Base-by-base conservation (phyloP, 2,329 filamentous ascomycete species). In the Neodidymelliopsis sp. region DNA sequence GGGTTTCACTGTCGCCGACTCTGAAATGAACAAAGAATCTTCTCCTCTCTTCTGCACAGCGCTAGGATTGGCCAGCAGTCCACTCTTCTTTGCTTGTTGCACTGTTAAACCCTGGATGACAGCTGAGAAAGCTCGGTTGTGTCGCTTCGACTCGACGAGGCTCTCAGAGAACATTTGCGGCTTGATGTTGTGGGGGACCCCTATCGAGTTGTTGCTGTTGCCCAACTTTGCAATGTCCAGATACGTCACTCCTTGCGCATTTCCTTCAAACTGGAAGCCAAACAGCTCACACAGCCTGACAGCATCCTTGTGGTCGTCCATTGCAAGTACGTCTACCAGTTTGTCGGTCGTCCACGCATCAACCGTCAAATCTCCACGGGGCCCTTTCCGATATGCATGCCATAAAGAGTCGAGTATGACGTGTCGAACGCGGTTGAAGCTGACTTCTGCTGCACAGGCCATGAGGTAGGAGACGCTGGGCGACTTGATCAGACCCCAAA, bases 401-500 rank as follows among this genome's bases (percentile, higher is more conserved):
- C 77, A 82, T 29, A 85, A 78, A 2, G 77, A 75, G 28, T 81
- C 78, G 34, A 87, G 75, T 5, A 81, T 78, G 18, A 77, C 79
- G 39, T 81, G 77, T 9, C 84, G 81, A 31, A 87, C 72, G 19
- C 81, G 72, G 43, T 81, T 81, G 69, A 87, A 87, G 53, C 82
- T 81, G 9, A 85, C 80, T 59, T 87, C 84, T 1, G 83, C 81
- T 18, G 85, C 82, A 66, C 84, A 87, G 6, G 80, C 84, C 79
- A 85, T 83, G 6, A 86, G 71, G 59, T 86, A 87, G 0, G 84
- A 82, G 1, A 84, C 77, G 23, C 76, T 73, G 3, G 74, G 74
- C 1, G 83, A 86, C 43, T 75, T 74, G 30, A 87, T 67, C 13
- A 84, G 60, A 8, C 73, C 75, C 76, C 84, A 87, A 57, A 86